Evolutionary conservation across 495 filamentous ascomycete genomes (phyloP).

Genomic region (Schizothecium vesticola): DNA sequence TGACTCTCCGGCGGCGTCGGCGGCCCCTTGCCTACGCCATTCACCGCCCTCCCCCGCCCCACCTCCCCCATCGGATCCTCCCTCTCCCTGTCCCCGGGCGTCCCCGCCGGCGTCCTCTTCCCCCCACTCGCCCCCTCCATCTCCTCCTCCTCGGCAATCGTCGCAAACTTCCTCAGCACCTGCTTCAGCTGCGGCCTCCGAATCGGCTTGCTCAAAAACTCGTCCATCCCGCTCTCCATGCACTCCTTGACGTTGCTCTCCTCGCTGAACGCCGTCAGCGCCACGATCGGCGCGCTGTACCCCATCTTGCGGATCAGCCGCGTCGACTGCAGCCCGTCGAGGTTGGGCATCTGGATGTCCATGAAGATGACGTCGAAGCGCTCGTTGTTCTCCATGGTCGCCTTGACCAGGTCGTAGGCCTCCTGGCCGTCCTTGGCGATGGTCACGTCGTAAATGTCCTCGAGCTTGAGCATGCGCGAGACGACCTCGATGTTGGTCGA

Average conservation of each 20-base stretch:
- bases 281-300: conserved; percentile 84
- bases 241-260: conserved; percentile 85
- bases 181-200: conserved; percentile 75
- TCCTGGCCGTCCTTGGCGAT: conserved; percentile 86
- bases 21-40: background rate
- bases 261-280: conserved; percentile 84
- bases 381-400: conserved; percentile 64
- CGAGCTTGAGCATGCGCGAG: conserved; percentile 50
- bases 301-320: conserved; percentile 82
- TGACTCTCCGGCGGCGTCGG: background rate
- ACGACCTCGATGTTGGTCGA: conserved; percentile 93
- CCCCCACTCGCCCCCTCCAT: conserved; percentile 29
- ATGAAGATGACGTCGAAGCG: conserved; percentile 86
- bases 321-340: conserved; percentile 84
- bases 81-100: conserved; percentile 6
- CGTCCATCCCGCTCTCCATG: conserved; percentile 69
- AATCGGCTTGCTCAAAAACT: conserved; percentile 76
- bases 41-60: background rate
- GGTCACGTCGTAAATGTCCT: conserved; percentile 62
- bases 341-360: conserved; percentile 93
- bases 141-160: conserved; percentile 51
- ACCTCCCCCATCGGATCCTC: conserved; percentile 5
- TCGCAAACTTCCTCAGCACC: conserved; percentile 64
- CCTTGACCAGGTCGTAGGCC: conserved; percentile 78
- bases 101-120: conserved; percentile 22